Conservation (phyloP, 345 rosid species). For the Citrus hindsii region DNA sequence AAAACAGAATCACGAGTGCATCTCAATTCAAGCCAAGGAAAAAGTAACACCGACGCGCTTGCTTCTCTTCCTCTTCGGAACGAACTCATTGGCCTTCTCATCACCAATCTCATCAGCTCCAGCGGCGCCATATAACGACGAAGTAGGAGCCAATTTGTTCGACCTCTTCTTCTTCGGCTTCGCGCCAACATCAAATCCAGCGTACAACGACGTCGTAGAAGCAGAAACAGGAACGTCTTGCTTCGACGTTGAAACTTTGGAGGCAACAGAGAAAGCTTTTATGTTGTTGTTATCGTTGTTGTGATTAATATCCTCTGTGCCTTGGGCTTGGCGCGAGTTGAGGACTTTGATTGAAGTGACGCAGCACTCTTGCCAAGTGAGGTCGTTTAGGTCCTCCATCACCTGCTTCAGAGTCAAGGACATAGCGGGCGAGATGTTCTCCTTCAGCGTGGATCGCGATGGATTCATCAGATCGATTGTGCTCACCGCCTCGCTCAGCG, state of each 20-base stretch:
- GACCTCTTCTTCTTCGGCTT: too few species aligned
- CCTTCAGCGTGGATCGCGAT: constrained; percentile 48
- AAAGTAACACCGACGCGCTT: neutral
- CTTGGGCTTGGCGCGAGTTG: constrained; percentile 8
- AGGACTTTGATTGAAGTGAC: constrained; percentile 37
- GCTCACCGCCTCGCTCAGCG: constrained; percentile 29
- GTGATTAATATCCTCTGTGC: neutral
- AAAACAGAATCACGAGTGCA: neutral
- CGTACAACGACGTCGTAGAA: neutral
- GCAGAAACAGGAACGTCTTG: neutral
- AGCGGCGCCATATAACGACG: too few species aligned
- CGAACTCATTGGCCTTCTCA: neutral
- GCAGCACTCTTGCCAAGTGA: constrained; percentile 52
- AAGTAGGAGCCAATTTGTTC: too few species aligned
- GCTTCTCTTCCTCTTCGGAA: constrained; percentile 1
- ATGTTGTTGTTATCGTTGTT: neutral
- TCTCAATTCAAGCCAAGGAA: neutral
- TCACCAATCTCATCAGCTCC: too few species aligned
- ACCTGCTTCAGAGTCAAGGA: constrained; percentile 24
- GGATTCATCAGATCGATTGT: constrained; percentile 40
- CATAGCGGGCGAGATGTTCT: constrained; percentile 24
- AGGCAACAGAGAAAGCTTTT: neutral
- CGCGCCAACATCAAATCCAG: neutral
- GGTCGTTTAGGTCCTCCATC: constrained; percentile 30
- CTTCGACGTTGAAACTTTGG: neutral